Evolutionary conservation across 345 rosid species (phyloP).

Genomic region (Microthlaspi erraticum): DNA sequence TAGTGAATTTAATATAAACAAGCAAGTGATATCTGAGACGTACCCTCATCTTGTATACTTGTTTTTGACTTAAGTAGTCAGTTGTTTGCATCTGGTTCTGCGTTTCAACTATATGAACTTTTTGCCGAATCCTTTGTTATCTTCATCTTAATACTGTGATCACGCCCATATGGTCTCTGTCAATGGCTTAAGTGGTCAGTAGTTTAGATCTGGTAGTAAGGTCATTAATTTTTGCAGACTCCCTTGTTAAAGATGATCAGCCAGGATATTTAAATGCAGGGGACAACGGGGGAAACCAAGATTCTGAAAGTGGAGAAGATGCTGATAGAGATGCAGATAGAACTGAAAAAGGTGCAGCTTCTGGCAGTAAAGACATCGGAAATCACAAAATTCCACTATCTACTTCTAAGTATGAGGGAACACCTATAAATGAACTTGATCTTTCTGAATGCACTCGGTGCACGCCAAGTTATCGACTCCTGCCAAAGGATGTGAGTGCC

Average conservation of each 20-base stretch:
- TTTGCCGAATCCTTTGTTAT: slow-evolving; percentile 16
- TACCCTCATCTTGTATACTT: slow-evolving; percentile 1
- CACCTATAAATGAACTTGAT: slow-evolving; percentile 94
- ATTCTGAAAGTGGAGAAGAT: slow-evolving; percentile 58
- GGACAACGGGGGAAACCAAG: slow-evolving; percentile 65
- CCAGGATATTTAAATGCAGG: slow-evolving; percentile 63
- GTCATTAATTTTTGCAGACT: slow-evolving; percentile 54
- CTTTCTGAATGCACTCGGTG: slow-evolving; percentile 90
- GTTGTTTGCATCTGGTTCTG: slow-evolving; percentile 19
- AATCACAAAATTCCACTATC: slow-evolving; percentile 58
- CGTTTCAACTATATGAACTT: neutral
- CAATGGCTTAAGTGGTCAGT: slow-evolving; percentile 15
- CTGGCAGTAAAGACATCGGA: slow-evolving; percentile 59
- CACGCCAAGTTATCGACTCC: slow-evolving; percentile 95
- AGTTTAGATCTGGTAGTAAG: slow-evolving; percentile 21
- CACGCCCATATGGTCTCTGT: slow-evolving; percentile 13
- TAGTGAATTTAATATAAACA: neutral
- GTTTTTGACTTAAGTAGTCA: slow-evolving; percentile 4
- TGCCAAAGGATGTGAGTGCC: slow-evolving; percentile 78
- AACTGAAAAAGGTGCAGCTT: slow-evolving; percentile 58
- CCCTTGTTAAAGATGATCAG: slow-evolving; percentile 61
- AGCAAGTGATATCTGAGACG: slow-evolving; percentile 11
- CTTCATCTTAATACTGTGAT: slow-evolving; percentile 5
- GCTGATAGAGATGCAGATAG: slow-evolving; percentile 76
- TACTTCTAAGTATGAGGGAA: slow-evolving; percentile 69